Base-by-base conservation (phyloP, 1,139 yeast species). In the Kodamaea alishanica region DNA sequence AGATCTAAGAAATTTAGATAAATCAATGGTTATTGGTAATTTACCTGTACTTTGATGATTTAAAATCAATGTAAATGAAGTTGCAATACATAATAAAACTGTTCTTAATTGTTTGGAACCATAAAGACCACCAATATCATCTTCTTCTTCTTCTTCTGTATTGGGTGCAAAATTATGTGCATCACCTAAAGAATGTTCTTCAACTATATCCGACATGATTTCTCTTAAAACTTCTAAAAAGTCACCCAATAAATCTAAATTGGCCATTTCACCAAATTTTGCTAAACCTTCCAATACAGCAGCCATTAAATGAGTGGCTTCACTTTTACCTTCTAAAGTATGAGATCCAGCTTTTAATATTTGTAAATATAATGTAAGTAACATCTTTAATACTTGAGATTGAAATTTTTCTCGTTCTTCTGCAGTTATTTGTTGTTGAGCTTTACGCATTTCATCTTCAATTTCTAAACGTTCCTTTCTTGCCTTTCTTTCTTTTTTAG, bases 221-320 rank as follows among this genome's bases (percentile, higher is more conserved):
- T 92, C 97, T 51, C 94, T 73, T 55, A 92, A 73, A 2, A 89
- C 96, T 58, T 85, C 95, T 35, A 92, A 70, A 60, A 92, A 81
- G 59, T 92, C 98, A 24, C 97, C 97, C 50, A 92, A 75, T 39
- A 92, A 70, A 49, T 92, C 97, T 39, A 92, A 79, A 56, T 92
- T 92, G 28, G 95, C 90, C 81, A 90, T 82, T 55, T 84, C 92
- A 2, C 97, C 96, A 57, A 84, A 89, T 56, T 79, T 80, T 2
- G 97, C 86, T 42, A 92, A 66, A 6, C 97, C 97, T 67, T 92
- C 97, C 38, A 92, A 70, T 0, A 92, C 95, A 0, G 92, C 75
- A 6, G 95, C 96, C 72, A 88, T 81, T 40, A 92, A 68, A 11
- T 49, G 49, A 20, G 53, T 51, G n/a, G 77, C 75, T 33, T 78